Conservation (phyloP, 2,329 filamentous ascomycete species). For the Pseudocercospora pini-densiflorae region DNA sequence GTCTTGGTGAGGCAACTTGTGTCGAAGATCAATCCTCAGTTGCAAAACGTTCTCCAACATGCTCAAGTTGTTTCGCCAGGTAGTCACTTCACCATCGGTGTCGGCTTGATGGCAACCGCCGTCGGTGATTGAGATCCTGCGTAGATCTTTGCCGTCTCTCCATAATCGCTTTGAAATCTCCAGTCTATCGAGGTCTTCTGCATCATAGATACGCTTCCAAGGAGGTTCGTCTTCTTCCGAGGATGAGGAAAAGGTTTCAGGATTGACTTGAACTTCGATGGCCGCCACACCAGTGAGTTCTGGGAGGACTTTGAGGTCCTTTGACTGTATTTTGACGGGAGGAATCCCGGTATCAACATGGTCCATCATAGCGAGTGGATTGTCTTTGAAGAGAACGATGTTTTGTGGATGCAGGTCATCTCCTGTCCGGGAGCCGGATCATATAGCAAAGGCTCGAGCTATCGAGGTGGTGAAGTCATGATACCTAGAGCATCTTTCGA, state of each 20-base stretch:
- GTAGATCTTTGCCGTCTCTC: not conserved
- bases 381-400: not conserved
- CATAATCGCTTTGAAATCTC: not conserved
- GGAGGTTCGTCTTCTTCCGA: not conserved
- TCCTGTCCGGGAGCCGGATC: not conserved
- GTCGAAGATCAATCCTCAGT: slow-evolving; percentile 3
- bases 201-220: not conserved
- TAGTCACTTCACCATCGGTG: not conserved
- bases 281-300: not conserved
- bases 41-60: not conserved
- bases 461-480: not conserved
- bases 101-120: not conserved
- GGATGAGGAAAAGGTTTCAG: not conserved
- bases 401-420: not conserved
- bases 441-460: not conserved
- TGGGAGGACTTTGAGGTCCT: not conserved
- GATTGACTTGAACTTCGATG: not conserved
- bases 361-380: not conserved
- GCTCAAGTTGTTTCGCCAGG: not conserved
- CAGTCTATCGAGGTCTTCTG: not conserved
- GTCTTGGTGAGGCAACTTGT: not conserved
- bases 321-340: not conserved
- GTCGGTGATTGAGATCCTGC: not conserved
- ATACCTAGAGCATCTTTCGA: not conserved
- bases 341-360: not conserved